A percentile compares a stretch with the other conserved stretches of the same genome.
These are phyloP conservation scores for Sordaria brevicollis DNA, from an alignment of 495 filamentous ascomycete genomes.

Conservation along the genomic window DNA sequence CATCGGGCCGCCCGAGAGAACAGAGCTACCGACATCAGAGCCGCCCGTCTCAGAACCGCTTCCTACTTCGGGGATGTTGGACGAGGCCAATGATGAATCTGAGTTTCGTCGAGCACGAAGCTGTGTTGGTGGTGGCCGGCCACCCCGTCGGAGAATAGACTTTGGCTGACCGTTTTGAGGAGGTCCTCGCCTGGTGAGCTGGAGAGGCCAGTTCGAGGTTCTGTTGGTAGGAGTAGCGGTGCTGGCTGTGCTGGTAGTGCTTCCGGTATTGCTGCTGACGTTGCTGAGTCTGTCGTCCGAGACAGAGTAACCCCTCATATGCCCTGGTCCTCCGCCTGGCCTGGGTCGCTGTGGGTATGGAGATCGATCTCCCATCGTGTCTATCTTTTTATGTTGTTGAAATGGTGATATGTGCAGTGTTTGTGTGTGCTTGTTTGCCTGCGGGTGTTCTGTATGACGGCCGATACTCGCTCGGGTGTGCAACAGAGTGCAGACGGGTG, in stretches of 20 bases:
- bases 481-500: not conserved
- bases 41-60: constrained; percentile 15
- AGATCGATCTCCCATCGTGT: not conserved
- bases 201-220: not conserved
- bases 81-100: constrained; percentile 24
- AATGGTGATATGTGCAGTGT: not conserved
- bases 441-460: not conserved
- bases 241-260: constrained; percentile 9
- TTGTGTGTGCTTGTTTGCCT: not conserved
- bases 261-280: not conserved
- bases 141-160: constrained; percentile 17
- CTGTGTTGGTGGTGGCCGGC: constrained; percentile 6
- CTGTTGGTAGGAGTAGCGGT: not conserved
- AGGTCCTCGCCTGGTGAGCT: not conserved
- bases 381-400: not conserved
- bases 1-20: not conserved
- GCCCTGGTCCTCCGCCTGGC: not conserved
- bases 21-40: not conserved
- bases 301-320: constrained; percentile 1
- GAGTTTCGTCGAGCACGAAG: constrained; percentile 19
- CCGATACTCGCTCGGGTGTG: not conserved
- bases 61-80: constrained; percentile 17
- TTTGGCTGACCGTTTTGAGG: not conserved
- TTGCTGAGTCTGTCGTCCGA: constrained; percentile 10
- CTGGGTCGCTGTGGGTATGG: not conserved